A percentile compares a stretch with the other conserved stretches of the same genome.
Conservation (phyloP, 139 green algal genomes). For the Chlorella sp. region DNA sequence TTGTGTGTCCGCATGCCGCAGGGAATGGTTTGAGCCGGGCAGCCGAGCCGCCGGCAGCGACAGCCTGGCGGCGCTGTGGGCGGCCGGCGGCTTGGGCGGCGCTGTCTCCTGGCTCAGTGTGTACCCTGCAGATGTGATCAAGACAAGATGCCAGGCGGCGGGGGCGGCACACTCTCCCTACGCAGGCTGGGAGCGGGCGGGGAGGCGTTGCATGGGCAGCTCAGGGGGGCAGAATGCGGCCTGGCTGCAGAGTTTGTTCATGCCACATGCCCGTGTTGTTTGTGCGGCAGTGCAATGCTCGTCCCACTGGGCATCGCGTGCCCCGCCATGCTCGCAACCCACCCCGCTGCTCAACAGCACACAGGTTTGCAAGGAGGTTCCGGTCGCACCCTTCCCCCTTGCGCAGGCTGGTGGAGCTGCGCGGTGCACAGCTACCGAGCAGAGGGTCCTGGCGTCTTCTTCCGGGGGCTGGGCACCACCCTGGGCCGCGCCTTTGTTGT, state of each 20-base stretch:
- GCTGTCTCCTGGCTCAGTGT: slow-evolving; percentile 61
- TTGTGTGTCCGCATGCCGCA: background rate
- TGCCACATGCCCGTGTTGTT: background rate
- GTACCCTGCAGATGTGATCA: slow-evolving; percentile 79
- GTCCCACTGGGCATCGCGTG: background rate
- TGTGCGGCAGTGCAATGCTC: background rate
- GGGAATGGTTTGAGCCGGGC: slow-evolving; percentile 3
- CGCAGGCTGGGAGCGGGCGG: slow-evolving; percentile 1
- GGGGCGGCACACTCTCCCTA: slow-evolving; percentile 30
- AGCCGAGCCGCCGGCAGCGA: background rate
- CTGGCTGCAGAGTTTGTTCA: background rate
- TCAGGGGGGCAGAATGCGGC: background rate
- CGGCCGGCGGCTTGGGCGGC: slow-evolving; percentile 61
- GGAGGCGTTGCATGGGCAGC: background rate
- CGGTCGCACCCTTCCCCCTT: background rate
- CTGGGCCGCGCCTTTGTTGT: slow-evolving; percentile 64
- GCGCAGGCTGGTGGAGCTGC: slow-evolving; percentile 51
- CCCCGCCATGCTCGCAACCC: background rate
- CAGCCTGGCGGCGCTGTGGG: background rate
- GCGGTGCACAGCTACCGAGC: slow-evolving; percentile 33
- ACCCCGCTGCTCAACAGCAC: background rate
- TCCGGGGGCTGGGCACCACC: slow-evolving; percentile 60
- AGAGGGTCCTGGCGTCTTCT: slow-evolving; percentile 56
- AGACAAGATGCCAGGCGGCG: slow-evolving; percentile 67
- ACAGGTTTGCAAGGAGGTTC: background rate